phyloP scores from a whole-genome alignment of 1,139 yeast species.

The Pichia sp. region DNA sequence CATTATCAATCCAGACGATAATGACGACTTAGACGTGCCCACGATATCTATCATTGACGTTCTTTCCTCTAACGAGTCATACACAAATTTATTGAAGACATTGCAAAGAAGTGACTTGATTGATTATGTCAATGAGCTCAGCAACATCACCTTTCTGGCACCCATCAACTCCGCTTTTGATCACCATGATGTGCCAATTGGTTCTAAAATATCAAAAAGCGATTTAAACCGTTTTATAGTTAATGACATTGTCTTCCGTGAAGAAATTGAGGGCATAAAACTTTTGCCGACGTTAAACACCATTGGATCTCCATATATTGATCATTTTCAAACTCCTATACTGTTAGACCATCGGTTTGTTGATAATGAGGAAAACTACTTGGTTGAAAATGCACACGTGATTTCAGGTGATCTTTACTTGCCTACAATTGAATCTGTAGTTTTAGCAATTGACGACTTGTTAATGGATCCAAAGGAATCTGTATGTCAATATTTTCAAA shows the following conservation, averaged over 20 bases:
- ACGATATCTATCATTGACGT: slow-evolving; percentile 67
- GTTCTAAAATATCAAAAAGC: slow-evolving; percentile 10
- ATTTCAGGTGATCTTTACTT: slow-evolving; percentile 64
- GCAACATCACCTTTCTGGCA: slow-evolving; percentile 72
- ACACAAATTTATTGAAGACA: slow-evolving; percentile 59
- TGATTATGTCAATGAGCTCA: slow-evolving; percentile 57
- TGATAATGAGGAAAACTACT: slow-evolving; percentile 19
- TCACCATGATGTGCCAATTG: slow-evolving; percentile 5
- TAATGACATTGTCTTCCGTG: slow-evolving; percentile 25
- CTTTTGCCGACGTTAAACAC: slow-evolving; percentile 22
- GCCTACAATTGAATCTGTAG: slow-evolving; percentile 60
- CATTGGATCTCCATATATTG: slow-evolving; percentile 19
- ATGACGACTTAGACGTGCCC: slow-evolving; percentile 20
- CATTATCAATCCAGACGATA: not conserved
- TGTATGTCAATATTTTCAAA: slow-evolving; percentile 17
- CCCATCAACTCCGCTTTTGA: slow-evolving; percentile 80
- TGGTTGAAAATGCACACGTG: slow-evolving; percentile 47
- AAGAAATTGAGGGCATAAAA: slow-evolving; percentile 27
- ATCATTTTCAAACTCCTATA: slow-evolving; percentile 24
- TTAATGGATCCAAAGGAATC: slow-evolving; percentile 28
- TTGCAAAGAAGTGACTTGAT: slow-evolving; percentile 65
- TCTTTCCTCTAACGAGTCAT: slow-evolving; percentile 66
- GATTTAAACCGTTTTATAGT: slow-evolving; percentile 28
- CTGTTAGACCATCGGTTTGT: slow-evolving; percentile 21
- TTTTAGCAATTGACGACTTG: slow-evolving; percentile 62